Evolutionary conservation across 2,329 filamentous ascomycete species (phyloP).

Genomic region (Fusarium sp.): DNA sequence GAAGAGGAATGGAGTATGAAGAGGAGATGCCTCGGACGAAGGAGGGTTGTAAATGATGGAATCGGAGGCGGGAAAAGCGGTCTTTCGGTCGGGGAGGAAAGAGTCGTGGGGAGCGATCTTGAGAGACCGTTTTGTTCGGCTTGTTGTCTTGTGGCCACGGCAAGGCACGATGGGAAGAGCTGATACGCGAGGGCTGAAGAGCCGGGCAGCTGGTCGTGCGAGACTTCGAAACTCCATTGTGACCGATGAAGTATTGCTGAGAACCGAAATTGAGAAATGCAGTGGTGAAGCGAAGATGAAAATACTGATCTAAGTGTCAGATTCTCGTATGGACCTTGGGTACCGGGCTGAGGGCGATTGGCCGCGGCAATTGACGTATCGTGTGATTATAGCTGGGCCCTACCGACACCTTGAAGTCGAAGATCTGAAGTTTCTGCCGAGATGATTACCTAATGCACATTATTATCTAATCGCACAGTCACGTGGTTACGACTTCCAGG

Average conservation of each 20-base stretch:
- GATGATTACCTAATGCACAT: slow-evolving; percentile 31
- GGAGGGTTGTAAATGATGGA: slow-evolving; percentile 71
- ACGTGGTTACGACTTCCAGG: neutral
- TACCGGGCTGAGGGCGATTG: slow-evolving; percentile 41
- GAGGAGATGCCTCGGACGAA: slow-evolving; percentile 67
- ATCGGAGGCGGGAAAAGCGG: slow-evolving; percentile 51
- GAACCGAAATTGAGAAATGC: neutral
- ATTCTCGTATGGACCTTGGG: slow-evolving; percentile 29
- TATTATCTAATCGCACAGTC: slow-evolving; percentile 3
- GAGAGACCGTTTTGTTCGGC: slow-evolving; percentile 68
- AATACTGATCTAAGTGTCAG: neutral
- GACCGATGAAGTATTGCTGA: slow-evolving; percentile 21
- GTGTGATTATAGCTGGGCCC: slow-evolving; percentile 35
- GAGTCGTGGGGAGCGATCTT: slow-evolving; percentile 72
- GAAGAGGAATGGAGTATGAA: slow-evolving; percentile 76
- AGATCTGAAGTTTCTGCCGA: slow-evolving; percentile 48
- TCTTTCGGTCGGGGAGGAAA: slow-evolving; percentile 62
- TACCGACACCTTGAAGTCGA: slow-evolving; percentile 36
- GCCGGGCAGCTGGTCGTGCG: slow-evolving; percentile 53
- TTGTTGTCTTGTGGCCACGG: slow-evolving; percentile 64
- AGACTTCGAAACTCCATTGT: slow-evolving; percentile 56
- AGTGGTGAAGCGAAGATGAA: neutral
- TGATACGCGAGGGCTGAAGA: slow-evolving; percentile 49
- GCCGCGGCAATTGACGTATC: slow-evolving; percentile 45
- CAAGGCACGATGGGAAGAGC: slow-evolving; percentile 46